Conservation (phyloP, 306 rosid species). For the Ormosia semicastrata region DNA sequence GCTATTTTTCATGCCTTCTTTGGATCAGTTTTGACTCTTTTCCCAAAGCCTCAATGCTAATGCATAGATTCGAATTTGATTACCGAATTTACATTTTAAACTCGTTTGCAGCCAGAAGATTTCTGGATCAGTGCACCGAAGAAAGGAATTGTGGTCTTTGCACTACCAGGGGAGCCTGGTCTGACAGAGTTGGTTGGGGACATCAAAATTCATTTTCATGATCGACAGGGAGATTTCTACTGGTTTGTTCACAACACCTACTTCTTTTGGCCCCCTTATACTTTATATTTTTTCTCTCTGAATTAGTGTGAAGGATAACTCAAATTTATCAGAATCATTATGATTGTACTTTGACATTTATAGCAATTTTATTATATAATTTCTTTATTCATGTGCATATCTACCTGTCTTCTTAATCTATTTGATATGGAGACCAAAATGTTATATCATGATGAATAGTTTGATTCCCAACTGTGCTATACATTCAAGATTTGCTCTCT, state of each 20-base stretch:
- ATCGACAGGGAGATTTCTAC: constrained; percentile 96
- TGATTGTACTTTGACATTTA: not conserved
- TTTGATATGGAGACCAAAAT: not conserved
- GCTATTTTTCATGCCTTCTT: constrained; percentile 17
- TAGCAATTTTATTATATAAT: not conserved
- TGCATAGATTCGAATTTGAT: constrained; percentile 23
- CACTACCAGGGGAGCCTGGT: constrained; percentile 95
- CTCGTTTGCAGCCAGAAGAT: constrained; percentile 80
- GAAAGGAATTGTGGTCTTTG: constrained; percentile 91
- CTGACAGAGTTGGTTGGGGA: constrained; percentile 82
- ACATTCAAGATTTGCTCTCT: not conserved
- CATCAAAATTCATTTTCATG: constrained; percentile 87
- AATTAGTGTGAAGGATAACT: constrained; percentile 14
- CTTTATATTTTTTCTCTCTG: constrained; percentile 2
- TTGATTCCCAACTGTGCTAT: not conserved
- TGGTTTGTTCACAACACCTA: constrained; percentile 49
- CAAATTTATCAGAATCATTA: not conserved
- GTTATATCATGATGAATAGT: not conserved
- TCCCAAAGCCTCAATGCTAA: not conserved
- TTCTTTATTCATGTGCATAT: not conserved
- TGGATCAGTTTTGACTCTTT: not conserved
- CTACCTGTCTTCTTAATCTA: not conserved
- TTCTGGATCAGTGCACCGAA: constrained; percentile 86
- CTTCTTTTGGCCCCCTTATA: not conserved
- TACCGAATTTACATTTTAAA: constrained; percentile 13